phyloP scores from a whole-genome alignment of 2,329 filamentous ascomycete species.

The Fusarium globosum region DNA sequence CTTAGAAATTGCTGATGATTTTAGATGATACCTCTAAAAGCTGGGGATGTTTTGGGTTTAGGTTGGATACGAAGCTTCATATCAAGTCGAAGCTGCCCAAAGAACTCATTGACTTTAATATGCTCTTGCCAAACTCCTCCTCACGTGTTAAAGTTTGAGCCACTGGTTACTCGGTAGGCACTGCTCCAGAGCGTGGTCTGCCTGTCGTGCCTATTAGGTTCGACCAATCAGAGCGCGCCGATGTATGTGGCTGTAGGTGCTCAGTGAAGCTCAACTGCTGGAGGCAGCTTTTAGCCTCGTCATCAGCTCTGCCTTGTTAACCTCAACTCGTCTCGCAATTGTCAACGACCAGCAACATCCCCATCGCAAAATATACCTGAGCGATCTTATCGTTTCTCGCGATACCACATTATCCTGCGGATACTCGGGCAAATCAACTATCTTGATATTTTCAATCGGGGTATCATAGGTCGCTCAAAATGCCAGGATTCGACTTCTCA shows the following conservation, averaged over 20 bases:
- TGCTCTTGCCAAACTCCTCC: conserved; percentile 37
- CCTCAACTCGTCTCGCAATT: conserved; percentile 32
- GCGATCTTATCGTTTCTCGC: conserved; percentile 23
- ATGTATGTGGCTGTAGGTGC: conserved; percentile 8
- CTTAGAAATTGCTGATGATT: conserved; percentile 11
- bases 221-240: conserved; percentile 43
- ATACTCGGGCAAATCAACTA: neutral
- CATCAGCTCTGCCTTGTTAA: conserved; percentile 57
- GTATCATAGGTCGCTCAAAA: conserved; percentile 58
- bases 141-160: conserved; percentile 45
- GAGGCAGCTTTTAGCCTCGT: conserved; percentile 67
- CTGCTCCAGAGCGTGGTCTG: neutral
- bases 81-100: conserved; percentile 4
- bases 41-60: neutral
- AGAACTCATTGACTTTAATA: neutral
- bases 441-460: conserved; percentile 23
- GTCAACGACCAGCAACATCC: conserved; percentile 34
- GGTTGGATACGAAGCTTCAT: neutral
- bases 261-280: conserved; percentile 43
- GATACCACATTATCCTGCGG: neutral
- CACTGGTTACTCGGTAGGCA: neutral
- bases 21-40: neutral
- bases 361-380: conserved; percentile 39
- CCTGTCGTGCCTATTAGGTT: neutral
- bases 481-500: conserved; percentile 99